Conservation (phyloP, 2,329 filamentous ascomycete species). For the Magnaporthiopsis incrustans region DNA sequence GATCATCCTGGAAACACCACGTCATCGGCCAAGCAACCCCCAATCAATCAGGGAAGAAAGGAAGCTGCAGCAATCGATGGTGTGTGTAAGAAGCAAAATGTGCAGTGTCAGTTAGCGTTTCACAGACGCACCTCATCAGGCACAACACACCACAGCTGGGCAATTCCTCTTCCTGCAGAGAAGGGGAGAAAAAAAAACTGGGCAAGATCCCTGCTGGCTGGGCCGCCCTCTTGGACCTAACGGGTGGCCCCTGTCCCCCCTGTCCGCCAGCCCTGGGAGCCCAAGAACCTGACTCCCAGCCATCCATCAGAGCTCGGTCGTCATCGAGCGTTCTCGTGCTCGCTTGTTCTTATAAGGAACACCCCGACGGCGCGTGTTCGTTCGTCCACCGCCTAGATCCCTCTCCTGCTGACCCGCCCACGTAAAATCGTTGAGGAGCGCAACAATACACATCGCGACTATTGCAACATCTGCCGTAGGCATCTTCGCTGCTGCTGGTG, state of each 20-base stretch:
- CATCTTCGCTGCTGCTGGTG: too few relatives aligned
- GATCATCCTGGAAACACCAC: neutral
- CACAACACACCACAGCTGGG: neutral
- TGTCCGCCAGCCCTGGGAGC: neutral
- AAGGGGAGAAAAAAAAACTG: neutral
- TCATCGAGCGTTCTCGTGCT: neutral
- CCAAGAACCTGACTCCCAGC: neutral
- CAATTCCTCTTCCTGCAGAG: neutral
- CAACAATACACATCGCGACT: neutral
- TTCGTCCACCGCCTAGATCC: neutral
- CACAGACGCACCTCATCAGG: neutral
- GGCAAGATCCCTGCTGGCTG: neutral
- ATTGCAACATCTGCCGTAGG: neutral
- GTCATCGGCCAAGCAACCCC: slow-evolving; percentile 2
- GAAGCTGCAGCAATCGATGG: neutral
- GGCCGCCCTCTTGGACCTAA: neutral
- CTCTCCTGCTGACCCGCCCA: neutral
- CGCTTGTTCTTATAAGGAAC: neutral
- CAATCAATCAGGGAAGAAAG: neutral
- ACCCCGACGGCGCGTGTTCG: neutral
- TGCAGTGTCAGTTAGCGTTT: too few relatives aligned
- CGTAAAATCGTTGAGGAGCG: neutral
- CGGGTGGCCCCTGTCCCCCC: neutral
- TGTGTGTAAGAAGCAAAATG: neutral
- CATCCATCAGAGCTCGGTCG: neutral